A percentile compares a stretch with the other conserved stretches of the same genome.
Evolutionary conservation across 2,329 filamentous ascomycete species (phyloP).

Genomic region (Claviceps citrina): DNA sequence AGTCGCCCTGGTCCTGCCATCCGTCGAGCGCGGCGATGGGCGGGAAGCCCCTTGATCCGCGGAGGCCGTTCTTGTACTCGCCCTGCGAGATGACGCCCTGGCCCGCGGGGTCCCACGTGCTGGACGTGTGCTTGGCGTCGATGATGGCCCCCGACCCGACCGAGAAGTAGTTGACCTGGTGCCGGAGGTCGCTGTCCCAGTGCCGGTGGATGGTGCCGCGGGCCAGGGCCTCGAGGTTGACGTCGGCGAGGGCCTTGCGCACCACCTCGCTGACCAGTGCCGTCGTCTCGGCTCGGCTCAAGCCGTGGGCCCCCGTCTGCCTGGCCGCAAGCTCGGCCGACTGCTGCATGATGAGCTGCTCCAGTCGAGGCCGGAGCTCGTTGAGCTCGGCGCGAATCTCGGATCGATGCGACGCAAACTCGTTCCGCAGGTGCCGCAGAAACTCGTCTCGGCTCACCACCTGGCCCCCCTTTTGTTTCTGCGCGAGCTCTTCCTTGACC

Average conservation of each 20-base stretch:
- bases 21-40: slow-evolving; percentile 41
- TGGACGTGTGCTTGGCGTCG: slow-evolving; percentile 44
- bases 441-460: slow-evolving; percentile 36
- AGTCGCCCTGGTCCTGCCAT: slow-evolving; percentile 73
- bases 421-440: slow-evolving; percentile 24
- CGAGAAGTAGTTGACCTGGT: slow-evolving; percentile 61
- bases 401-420: slow-evolving; percentile 22
- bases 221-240: slow-evolving; percentile 31
- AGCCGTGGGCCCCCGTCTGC: slow-evolving; percentile 10
- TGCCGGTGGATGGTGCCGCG: slow-evolving; percentile 30
- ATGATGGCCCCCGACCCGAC: slow-evolving; percentile 49
- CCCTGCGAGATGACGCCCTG: slow-evolving; percentile 7
- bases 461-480: slow-evolving; percentile 15
- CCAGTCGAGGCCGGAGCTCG: slow-evolving; percentile 21
- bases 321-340: slow-evolving; percentile 15
- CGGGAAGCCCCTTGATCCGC: slow-evolving; percentile 12
- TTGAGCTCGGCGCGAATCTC: slow-evolving; percentile 27
- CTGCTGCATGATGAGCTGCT: slow-evolving; percentile 18
- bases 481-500: slow-evolving; percentile 22
- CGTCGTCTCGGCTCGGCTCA: slow-evolving; percentile 27
- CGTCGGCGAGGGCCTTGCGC: slow-evolving; percentile 26
- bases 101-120: slow-evolving; percentile 28
- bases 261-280: slow-evolving; percentile 27
- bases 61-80: slow-evolving; percentile 10
- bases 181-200: slow-evolving; percentile 28